phyloP scores from a whole-genome alignment of 768 basidiomycete genomes.

The Hortiboletus campestris region DNA sequence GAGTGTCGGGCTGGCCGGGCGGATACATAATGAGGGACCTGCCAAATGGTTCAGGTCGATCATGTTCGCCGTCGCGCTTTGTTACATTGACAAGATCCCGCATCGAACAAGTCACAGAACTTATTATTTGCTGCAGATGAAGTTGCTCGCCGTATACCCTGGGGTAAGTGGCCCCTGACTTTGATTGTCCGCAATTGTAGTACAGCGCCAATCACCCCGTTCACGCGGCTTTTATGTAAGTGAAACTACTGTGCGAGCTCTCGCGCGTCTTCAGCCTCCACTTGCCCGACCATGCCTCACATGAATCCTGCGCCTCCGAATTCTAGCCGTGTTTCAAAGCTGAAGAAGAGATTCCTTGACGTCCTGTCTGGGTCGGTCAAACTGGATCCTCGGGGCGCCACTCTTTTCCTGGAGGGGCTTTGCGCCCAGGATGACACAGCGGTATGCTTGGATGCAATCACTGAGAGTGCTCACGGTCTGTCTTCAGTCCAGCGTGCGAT shows the following conservation, averaged over 20 bases:
- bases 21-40: too few relatives aligned
- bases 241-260: not conserved
- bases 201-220: not conserved
- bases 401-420: conserved; percentile 47
- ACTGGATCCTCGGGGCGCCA: conserved; percentile 21
- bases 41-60: too few relatives aligned
- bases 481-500: conserved; percentile 40
- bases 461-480: conserved; percentile 37
- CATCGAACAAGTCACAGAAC: not conserved
- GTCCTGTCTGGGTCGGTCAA: conserved; percentile 30
- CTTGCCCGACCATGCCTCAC: not conserved
- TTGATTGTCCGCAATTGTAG: too few relatives aligned
- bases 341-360: conserved; percentile 36
- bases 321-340: conserved; percentile 7
- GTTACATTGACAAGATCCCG: not conserved
- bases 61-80: not conserved
- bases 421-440: conserved; percentile 40
- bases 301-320: conserved; percentile 1
- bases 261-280: not conserved
- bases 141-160: too few relatives aligned
- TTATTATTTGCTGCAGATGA: too few relatives aligned
- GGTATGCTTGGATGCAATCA: conserved; percentile 38
- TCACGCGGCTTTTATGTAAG: too few relatives aligned
- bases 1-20: too few relatives aligned
- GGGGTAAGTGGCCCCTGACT: too few relatives aligned